Evolutionary conservation across 2,329 filamentous ascomycete genomes (phyloP).

Genomic region (Lachnellula cervina): DNA sequence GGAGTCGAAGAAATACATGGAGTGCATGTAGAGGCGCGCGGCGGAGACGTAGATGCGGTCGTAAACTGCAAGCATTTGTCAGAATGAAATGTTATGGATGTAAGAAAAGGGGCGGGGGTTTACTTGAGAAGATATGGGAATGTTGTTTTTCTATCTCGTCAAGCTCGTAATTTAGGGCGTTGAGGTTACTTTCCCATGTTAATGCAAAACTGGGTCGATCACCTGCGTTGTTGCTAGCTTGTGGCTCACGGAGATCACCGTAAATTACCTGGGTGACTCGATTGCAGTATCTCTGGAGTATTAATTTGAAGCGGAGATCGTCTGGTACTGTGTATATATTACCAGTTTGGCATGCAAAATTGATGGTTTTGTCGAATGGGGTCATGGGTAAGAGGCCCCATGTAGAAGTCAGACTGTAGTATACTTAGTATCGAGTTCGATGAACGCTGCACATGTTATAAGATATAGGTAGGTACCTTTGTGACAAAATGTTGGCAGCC

Average conservation of each 20-base stretch:
- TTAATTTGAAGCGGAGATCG: slow-evolving; percentile 6
- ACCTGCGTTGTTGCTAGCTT: not conserved
- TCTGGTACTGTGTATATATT: slow-evolving; percentile 6
- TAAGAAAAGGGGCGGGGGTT: not conserved
- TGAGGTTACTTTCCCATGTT: not conserved
- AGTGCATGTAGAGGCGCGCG: slow-evolving; percentile 21
- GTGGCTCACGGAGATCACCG: not conserved
- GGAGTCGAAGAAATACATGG: slow-evolving; percentile 23
- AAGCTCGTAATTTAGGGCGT: not conserved
- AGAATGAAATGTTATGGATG: not conserved
- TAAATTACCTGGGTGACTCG: not conserved
- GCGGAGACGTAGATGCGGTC: slow-evolving; percentile 9
- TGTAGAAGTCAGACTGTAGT: not conserved
- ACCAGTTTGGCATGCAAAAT: slow-evolving; percentile 5
- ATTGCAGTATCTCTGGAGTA: slow-evolving; percentile 10
- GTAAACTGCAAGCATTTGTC: not conserved
- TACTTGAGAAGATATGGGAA: not conserved
- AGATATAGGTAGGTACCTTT: slow-evolving; percentile 4
- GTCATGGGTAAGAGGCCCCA: not conserved
- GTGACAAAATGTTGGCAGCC: slow-evolving; percentile 9
- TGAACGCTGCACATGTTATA: not conserved
- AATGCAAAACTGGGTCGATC: not conserved
- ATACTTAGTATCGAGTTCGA: not conserved
- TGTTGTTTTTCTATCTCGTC: not conserved
- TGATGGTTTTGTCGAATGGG: slow-evolving; percentile 9